Conservation (phyloP, 2,329 filamentous ascomycete genomes). For the Pseudogymnoascus verrucosus region DNA sequence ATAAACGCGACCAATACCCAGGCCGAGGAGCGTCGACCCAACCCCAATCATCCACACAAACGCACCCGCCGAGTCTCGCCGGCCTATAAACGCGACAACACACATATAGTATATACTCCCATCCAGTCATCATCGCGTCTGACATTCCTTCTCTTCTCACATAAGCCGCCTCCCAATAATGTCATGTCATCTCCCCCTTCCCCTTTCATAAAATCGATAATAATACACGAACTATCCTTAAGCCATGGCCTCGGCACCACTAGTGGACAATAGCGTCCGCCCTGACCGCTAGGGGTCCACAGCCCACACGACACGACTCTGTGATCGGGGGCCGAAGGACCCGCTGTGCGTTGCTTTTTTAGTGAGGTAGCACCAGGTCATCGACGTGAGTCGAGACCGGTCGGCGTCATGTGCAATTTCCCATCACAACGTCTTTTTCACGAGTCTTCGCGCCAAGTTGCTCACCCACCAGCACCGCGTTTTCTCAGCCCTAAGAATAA, state of each 20-base stretch:
- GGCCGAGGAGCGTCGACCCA: too few relatives aligned
- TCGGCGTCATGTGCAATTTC: too few relatives aligned
- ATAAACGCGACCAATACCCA: too few relatives aligned
- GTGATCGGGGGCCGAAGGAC: too few relatives aligned
- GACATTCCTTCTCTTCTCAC: not conserved
- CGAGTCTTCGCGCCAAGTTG: too few relatives aligned
- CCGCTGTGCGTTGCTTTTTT: too few relatives aligned
- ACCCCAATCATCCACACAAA: not conserved
- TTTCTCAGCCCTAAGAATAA: too few relatives aligned
- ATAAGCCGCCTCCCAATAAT: not conserved
- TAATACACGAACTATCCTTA: not conserved
- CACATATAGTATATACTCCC: not conserved
- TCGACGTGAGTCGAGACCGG: not conserved
- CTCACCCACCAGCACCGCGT: too few relatives aligned
- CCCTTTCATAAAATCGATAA: not conserved
- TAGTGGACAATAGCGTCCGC: not conserved
- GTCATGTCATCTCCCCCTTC: not conserved
- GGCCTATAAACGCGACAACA: not conserved
- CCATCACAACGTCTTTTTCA: too few relatives aligned
- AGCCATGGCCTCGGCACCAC: not conserved
- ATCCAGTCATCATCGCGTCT: not conserved
- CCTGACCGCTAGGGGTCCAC: not conserved
- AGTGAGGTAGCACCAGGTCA: too few relatives aligned
- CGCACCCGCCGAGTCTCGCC: not conserved
- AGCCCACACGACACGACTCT: not conserved